These are phyloP conservation scores for Cercis canadensis DNA, from an alignment of 306 rosid genomes.

Conservation along the genomic window DNA sequence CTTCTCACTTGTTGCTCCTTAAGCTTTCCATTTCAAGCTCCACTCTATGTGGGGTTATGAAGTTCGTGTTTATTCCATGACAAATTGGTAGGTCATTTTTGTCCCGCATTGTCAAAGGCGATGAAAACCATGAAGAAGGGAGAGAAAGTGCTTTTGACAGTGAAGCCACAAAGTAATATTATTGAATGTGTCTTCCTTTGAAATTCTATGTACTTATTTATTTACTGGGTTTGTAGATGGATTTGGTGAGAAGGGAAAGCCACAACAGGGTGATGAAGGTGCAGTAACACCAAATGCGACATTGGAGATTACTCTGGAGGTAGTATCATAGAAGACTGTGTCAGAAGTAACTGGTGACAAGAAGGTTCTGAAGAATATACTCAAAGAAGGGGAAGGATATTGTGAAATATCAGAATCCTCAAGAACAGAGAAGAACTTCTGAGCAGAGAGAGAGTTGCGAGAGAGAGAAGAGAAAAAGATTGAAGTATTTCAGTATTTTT, in stretches of 20 bases:
- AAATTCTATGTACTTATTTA: too few species aligned
- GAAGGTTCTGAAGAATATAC: constrained; percentile 79
- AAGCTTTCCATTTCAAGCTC: not conserved
- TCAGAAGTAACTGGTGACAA: constrained; percentile 85
- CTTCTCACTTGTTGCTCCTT: too few species aligned
- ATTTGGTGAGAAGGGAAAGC: constrained; percentile 79
- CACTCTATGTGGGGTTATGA: not conserved
- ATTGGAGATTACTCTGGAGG: constrained; percentile 70
- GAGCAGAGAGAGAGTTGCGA: too few species aligned
- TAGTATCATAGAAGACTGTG: constrained; percentile 89
- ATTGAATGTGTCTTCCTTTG: too few species aligned
- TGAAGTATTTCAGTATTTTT: too few species aligned
- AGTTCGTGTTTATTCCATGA: not conserved
- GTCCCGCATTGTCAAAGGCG: constrained; percentile 85
- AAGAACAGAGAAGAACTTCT: too few species aligned
- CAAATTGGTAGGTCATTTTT: constrained; percentile 78
- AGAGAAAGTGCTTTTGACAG: constrained; percentile 79
- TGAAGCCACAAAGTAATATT: too few species aligned
- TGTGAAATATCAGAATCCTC: too few species aligned
- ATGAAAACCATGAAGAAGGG: constrained; percentile 95
- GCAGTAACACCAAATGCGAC: constrained; percentile 83
- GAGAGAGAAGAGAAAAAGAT: too few species aligned
- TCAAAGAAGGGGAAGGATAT: constrained; percentile 91
- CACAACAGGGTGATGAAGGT: constrained; percentile 65
- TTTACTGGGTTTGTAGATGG: too few species aligned